Base-by-base conservation (phyloP, 495 filamentous ascomycete genomes). In the Podospora pseudocomata region DNA sequence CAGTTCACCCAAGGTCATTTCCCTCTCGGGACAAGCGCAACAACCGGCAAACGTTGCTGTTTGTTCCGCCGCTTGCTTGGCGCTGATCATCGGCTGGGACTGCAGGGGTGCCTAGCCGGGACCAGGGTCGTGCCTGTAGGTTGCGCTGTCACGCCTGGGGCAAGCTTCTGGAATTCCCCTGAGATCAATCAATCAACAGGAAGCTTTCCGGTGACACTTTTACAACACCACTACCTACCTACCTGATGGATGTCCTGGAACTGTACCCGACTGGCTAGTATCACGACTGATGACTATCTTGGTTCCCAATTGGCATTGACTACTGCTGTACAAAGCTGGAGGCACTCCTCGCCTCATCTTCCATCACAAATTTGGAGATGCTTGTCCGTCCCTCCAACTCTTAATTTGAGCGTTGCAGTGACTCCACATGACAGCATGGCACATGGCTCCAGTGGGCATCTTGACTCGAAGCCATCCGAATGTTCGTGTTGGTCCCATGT, bases 31-130 rank as follows among this genome's bases (percentile, higher is more conserved):
- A 57, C 63, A 60, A 59, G 20, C 34, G 49, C 28, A 32, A 32
- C 53, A 44, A 39, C 66, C 66, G 66, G 68, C 64, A 32, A 49
- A 30, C 66, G 11, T 61, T 62, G 60, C 65, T 66, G 68, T 68
- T 69, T 58, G 63, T 69, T 68, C 74, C 62, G 73, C 70, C 70
- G 67, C 67, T 67, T 58, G 68, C 68, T 72, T 76, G 71, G 72
- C 74, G 70, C 67, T 74, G 72, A 76, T 76, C 72, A 66, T 65
- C 72, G 71, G 72, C 72, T 65, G 69, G 70, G 59, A 71, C 70
- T 67, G 66, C 64, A 67, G 59, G 58, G 20, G 49, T 68, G 66
- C 53, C 54, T 23, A 32, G 20, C 39, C 15, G 26, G 53, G 27
- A 60, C 63, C 32, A 28, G 34, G 53, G 39, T 58, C 26, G 30